These are phyloP conservation scores for Fraxinus latifolia DNA, from an alignment of 305 asterid genomes.

Conservation along the genomic window DNA sequence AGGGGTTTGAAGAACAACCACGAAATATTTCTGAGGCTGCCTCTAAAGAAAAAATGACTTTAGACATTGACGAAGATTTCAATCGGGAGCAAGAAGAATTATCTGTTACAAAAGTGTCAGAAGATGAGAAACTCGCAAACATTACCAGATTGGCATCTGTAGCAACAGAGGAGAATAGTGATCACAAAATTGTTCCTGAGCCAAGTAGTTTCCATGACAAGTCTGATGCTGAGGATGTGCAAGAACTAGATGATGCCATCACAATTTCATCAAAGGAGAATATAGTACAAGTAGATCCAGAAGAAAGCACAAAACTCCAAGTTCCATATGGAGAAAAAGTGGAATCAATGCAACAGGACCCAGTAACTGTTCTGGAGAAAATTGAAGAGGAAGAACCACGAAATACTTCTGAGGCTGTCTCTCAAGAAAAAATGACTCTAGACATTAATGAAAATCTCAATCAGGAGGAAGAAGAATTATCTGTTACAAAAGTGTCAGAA, in stretches of 20 bases:
- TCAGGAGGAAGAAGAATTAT: constrained; percentile 25
- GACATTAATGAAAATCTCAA: constrained; percentile 22
- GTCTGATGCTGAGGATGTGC: constrained; percentile 22
- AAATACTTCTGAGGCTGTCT: constrained; percentile 23
- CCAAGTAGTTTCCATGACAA: constrained; percentile 20
- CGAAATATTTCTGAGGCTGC: constrained; percentile 20
- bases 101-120: constrained; percentile 20
- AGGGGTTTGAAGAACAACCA: constrained; percentile 18
- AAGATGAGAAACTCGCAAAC: constrained; percentile 24
- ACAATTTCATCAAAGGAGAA: constrained; percentile 22
- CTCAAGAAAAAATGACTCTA: constrained; percentile 19
- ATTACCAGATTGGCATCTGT: constrained; percentile 32
- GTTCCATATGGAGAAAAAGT: constrained; percentile 24
- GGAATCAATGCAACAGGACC: constrained; percentile 18
- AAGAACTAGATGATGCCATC: constrained; percentile 21
- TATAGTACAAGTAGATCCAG: constrained; percentile 23
- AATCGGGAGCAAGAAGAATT: constrained; percentile 27
- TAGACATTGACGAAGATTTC: constrained; percentile 19
- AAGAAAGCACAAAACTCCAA: constrained; percentile 21
- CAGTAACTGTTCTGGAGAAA: constrained; percentile 9
- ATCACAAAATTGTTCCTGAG: constrained; percentile 12
- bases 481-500: constrained; percentile 26
- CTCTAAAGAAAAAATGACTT: constrained; percentile 32
- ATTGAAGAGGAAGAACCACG: constrained; percentile 15
- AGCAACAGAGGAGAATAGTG: constrained; percentile 22